Conservation (phyloP, 2,329 filamentous ascomycete genomes). For the Aspergillus versicolor region DNA sequence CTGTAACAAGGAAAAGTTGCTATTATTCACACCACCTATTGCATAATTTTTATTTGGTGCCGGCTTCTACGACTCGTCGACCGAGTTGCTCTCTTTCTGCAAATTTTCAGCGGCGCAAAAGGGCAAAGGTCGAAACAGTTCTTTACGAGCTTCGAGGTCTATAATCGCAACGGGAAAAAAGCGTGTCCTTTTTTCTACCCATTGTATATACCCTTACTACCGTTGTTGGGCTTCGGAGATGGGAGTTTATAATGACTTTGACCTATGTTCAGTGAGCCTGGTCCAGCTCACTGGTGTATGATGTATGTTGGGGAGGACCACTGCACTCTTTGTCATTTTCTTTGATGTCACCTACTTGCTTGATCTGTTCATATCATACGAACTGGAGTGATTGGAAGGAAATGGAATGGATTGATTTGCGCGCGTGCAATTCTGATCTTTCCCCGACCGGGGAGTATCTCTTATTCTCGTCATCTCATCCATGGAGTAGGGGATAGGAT, state of each 20-base stretch:
- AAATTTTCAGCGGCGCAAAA: constrained; percentile 16
- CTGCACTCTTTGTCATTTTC: constrained; percentile 22
- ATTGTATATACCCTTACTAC: constrained; percentile 30
- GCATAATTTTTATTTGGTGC: constrained; percentile 16
- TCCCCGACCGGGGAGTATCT: constrained; percentile 3
- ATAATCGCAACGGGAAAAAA: constrained; percentile 27
- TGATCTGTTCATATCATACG: constrained; percentile 15
- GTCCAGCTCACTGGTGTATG: constrained; percentile 27
- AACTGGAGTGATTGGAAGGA: constrained; percentile 33
- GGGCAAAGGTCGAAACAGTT: constrained; percentile 20
- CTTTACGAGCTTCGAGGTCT: constrained; percentile 19
- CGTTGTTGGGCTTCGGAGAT: constrained; percentile 26
- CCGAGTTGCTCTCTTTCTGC: constrained; percentile 18
- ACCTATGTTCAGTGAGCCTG: constrained; percentile 20
- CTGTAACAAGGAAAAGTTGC: constrained; percentile 24
- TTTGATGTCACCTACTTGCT: constrained; percentile 17
- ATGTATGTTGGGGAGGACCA: constrained; percentile 31
- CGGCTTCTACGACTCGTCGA: constrained; percentile 18
- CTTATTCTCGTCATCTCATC: neutral
- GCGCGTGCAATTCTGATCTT: constrained; percentile 7
- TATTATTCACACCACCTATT: constrained; percentile 13
- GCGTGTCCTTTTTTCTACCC: constrained; percentile 22
- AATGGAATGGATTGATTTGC: constrained; percentile 27
- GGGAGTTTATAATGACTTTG: constrained; percentile 23
- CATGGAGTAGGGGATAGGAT: constrained; percentile 5